Base-by-base conservation (phyloP, 2,329 filamentous ascomycete genomes). In the Endocalyx cinctus region DNA sequence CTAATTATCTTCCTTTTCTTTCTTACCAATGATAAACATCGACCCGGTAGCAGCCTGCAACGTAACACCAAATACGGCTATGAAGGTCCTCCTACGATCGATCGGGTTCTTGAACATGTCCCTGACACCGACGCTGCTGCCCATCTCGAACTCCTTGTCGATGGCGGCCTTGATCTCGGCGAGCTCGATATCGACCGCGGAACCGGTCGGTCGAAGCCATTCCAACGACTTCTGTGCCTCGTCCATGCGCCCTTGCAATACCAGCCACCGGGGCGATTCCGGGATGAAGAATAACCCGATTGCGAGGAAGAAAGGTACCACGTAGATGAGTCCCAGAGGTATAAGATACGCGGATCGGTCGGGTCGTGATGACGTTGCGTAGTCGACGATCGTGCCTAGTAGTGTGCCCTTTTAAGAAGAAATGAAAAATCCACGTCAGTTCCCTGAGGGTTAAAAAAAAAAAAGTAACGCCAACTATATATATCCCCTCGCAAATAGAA, bases 401-500 rank as follows among this genome's bases (percentile, higher is more conserved):
- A 72, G 58, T 4, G 65, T 66, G 5, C 69, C 68, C 55, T 52
- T 17, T 23, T 23, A n/a, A 23, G 8, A 8, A 8, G 20, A 23
- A n/a, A n/a, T 23, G 20, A n/a, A 23, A n/a, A n/a, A 23, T 23
- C n/a, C 8, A 23, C 20, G n/a, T 23, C 20, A n/a, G 20, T n/a
- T 22, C 5, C 31, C 44, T 38, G 43, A 65, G 63, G 28, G 70
- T 57, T 1, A 63, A 65, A 4, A 65, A 67, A 50, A 62, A 70
- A 41, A 68, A 67, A 38, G 68, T 63, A 47, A 72, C 72, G 1
- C 54, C 57, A 3, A 63, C 62, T 5, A 74, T 48, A 38, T 69
- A 65, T 3, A 72, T 50, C 4, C 67, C 69, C 17, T 69, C 62
- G 33, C 67, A 70, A 10, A n/a, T 27, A n/a, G n/a, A n/a, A n/a